Evolutionary conservation across 306 rosid genomes (phyloP), one percentile per base, ranked within the genome.

Genomic region (Fragaria iinumae): DNA sequence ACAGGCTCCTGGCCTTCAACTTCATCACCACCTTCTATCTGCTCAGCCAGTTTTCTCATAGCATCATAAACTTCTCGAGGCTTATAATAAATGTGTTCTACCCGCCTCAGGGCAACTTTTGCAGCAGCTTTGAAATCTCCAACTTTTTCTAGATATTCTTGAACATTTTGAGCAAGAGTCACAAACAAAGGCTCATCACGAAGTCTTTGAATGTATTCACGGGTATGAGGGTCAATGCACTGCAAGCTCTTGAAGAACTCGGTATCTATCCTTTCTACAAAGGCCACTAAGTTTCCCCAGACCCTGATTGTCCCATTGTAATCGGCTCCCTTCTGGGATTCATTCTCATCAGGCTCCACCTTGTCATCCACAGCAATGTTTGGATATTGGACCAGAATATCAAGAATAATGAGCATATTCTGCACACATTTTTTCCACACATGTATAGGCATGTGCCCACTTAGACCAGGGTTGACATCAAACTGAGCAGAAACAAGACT

Each of bases 201-300:
- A 52, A 95, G 96, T 74, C 98, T 95, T 84, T 92, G 93, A 53
- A 90, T 91, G 81, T 95, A 95, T 62, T 95, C 98, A 11, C 91
- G 97, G 3, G 97, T 92, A 77, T 95, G 97, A 14, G 98, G 97
- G 77, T 92, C 97, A 49, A 95, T 95, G 89, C 97, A 90, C 72
- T 95, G 98, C 88, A 95, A 71, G 87, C 98, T 92, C 85, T 92
- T 95, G 80, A 95, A 95, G 81, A 90, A 90, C 80, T 95, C 97
- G 7, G 89, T 27, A 78, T 95, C 97, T 13, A 95, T 81, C 81
- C 74, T 88, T 81, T 95, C 98, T 50, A 95, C 72, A 72, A 92
- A 92, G 48, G 97, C 97, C 50, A 87, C 93, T 71, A 95, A 78
- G 75, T 95, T 90, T 16, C 98, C 98, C 98, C 98, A 92, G 11